Conservation (phyloP, 2,329 filamentous ascomycete species). For the Aspergillus nomiae region DNA sequence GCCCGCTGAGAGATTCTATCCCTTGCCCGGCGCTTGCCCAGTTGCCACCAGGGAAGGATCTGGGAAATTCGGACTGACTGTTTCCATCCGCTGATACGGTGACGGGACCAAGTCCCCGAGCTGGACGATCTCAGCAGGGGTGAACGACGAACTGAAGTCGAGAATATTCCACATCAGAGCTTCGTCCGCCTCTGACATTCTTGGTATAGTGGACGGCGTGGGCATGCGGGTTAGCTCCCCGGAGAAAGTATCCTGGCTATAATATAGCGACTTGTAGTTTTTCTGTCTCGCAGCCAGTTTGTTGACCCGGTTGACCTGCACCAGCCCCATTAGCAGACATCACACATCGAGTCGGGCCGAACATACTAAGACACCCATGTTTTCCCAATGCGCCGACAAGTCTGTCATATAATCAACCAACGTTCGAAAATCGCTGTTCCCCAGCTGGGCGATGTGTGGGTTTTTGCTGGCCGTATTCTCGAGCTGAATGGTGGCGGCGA, state of each 20-base stretch:
- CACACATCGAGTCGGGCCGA: too few relatives aligned
- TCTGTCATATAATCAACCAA: slow-evolving; percentile 25
- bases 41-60: not conserved
- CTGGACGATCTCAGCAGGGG: not conserved
- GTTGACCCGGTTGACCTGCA: slow-evolving; percentile 22
- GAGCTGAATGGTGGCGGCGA: slow-evolving; percentile 31
- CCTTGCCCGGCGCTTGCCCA: not conserved
- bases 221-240: slow-evolving; percentile 27
- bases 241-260: slow-evolving; percentile 28
- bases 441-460: slow-evolving; percentile 24
- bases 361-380: slow-evolving; percentile 25
- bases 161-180: slow-evolving; percentile 30
- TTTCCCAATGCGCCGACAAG: slow-evolving; percentile 24
- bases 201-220: slow-evolving; percentile 25
- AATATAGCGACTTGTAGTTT: slow-evolving; percentile 27
- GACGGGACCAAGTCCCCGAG: slow-evolving; percentile 5
- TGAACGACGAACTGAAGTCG: slow-evolving; percentile 23
- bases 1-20: not conserved
- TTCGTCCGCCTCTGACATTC: slow-evolving; percentile 28
- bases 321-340: not conserved
- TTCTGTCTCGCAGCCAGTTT: slow-evolving; percentile 25
- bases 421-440: slow-evolving; percentile 25
- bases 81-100: not conserved
- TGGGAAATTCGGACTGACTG: not conserved
- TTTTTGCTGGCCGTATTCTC: slow-evolving; percentile 30